Base-by-base conservation (phyloP, 2,329 filamentous ascomycete genomes). In the Cladosporium halotolerans region DNA sequence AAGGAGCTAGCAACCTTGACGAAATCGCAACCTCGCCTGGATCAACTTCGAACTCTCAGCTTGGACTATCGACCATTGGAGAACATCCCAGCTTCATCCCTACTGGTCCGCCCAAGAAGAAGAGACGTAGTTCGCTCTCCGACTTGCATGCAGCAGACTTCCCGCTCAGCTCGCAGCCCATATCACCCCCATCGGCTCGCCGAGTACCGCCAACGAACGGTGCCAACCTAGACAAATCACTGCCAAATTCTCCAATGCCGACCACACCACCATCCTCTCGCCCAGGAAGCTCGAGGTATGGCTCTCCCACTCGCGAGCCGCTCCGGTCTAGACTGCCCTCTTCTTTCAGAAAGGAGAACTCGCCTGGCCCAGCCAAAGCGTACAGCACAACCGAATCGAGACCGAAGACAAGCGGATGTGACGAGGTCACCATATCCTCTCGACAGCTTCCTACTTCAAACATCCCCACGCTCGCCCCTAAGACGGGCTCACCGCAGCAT, bases 111-210 rank as follows among this genome's bases (percentile, higher is more conserved):
- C 72, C 75, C 42, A 84, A 80, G 66, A 91, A 85, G 73, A 96
- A 95, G 74, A 81, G 92, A 52, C 84, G 92, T 66, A 96, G 91
- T 72, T 96, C 91, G 23, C 73, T 97, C 40, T 96, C 91, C 4
- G 92, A 97, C 68, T 77, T 97, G 45, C 86, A 83, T 60, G 79
- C 75, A 53, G 74, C 88, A 14, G 84, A 92, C 71, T 79, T 51
- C 4, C 53, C 63, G 18, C 58, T 62, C n/a, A 57, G 59, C 32
- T 28, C 48, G 32, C 47, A 62, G 32, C 53, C 60, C 3, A 52
- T 48, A n/a, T 60, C 59, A n/a, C 59, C 64, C 31, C 46, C 53
- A 16, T 49, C 62, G 4, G 54, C 57, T 10, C 62, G 60, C 32
- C 57, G 62, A n/a, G 56, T 59, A 16, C 58, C 57, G 2, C 41